phyloP scores from a whole-genome alignment of 495 filamentous ascomycete genomes.

The Neurospora sp. region DNA sequence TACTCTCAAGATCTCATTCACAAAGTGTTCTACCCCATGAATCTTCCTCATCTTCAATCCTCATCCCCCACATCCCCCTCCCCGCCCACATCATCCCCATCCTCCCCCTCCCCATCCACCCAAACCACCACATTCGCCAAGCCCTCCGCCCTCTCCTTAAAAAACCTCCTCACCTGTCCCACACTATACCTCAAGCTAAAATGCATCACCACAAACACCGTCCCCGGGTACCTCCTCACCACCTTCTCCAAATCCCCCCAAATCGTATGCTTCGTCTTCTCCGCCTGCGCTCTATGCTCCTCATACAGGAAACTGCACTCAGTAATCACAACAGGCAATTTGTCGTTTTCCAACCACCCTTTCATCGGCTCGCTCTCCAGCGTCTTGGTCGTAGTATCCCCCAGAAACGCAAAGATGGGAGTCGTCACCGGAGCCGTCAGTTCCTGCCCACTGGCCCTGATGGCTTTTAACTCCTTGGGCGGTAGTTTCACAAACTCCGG shows the following conservation, averaged over 20 bases:
- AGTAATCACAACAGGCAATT: constrained; percentile 26
- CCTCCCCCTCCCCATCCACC: constrained; percentile 19
- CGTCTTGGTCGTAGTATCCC: constrained; percentile 23
- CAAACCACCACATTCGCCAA: constrained; percentile 28
- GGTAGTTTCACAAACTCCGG: constrained; percentile 11
- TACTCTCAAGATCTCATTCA: background rate
- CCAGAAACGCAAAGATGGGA: constrained; percentile 29
- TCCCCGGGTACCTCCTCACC: constrained; percentile 17
- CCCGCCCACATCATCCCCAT: background rate
- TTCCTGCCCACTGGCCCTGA: constrained; percentile 10
- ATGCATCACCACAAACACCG: constrained; percentile 28
- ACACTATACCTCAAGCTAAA: constrained; percentile 28
- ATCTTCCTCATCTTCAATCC: background rate
- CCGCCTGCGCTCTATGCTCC: constrained; percentile 23
- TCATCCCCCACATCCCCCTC: background rate
- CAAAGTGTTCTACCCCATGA: background rate
- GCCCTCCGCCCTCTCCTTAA: constrained; percentile 15
- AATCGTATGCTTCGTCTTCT: constrained; percentile 25
- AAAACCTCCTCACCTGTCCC: constrained; percentile 22
- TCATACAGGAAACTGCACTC: constrained; percentile 29
- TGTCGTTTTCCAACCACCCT: constrained; percentile 10
- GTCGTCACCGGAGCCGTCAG: constrained; percentile 18
- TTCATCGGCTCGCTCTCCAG: constrained; percentile 2
- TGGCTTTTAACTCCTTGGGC: constrained; percentile 11
- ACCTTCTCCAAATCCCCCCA: constrained; percentile 27